A percentile compares a stretch with the other conserved stretches of the same genome.
phyloP scores from a whole-genome alignment of 331 rosid genomes.

The Pyrus hybrid region DNA sequence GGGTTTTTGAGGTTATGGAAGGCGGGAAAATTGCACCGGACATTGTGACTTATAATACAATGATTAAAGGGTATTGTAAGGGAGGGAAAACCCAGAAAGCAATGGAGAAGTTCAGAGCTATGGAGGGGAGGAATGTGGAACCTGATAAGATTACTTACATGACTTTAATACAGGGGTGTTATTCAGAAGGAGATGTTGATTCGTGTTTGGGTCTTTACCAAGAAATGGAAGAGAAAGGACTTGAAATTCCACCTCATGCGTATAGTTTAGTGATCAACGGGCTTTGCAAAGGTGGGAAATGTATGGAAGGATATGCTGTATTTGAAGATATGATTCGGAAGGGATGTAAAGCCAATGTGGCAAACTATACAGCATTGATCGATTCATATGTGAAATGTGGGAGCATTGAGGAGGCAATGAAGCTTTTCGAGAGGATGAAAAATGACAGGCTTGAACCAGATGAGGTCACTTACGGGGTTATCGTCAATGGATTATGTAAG shows the following conservation, averaged over 20 bases:
- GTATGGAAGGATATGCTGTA: slow-evolving; percentile 52
- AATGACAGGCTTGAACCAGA: slow-evolving; percentile 59
- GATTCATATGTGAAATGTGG: slow-evolving; percentile 61
- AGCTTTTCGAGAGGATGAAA: slow-evolving; percentile 69
- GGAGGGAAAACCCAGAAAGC: slow-evolving; percentile 51
- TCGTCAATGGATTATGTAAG: slow-evolving; percentile 76
- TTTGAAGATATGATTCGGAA: slow-evolving; percentile 54
- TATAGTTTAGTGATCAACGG: slow-evolving; percentile 70
- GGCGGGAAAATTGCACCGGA: slow-evolving; percentile 50
- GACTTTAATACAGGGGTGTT: slow-evolving; percentile 71
- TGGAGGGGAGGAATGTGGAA: slow-evolving; percentile 51
- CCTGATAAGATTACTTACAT: slow-evolving; percentile 78
- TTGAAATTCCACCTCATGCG: slow-evolving; percentile 56
- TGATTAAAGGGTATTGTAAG: slow-evolving; percentile 75
- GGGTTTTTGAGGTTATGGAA: slow-evolving; percentile 60
- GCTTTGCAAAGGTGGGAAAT: slow-evolving; percentile 57
- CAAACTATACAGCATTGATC: slow-evolving; percentile 64
- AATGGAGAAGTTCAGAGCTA: slow-evolving; percentile 38
- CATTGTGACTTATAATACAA: slow-evolving; percentile 59
- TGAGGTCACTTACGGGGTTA: slow-evolving; percentile 74
- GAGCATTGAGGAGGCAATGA: slow-evolving; percentile 51
- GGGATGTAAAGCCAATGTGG: slow-evolving; percentile 54
- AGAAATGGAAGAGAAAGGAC: slow-evolving; percentile 64
- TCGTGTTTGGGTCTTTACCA: slow-evolving; percentile 67
- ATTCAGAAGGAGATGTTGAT: slow-evolving; percentile 49